Percentiles rank a stretch among this genome's conserved stretches.
phyloP scores from a whole-genome alignment of 78 protist genomes.

The Bigelowiella natans region DNA sequence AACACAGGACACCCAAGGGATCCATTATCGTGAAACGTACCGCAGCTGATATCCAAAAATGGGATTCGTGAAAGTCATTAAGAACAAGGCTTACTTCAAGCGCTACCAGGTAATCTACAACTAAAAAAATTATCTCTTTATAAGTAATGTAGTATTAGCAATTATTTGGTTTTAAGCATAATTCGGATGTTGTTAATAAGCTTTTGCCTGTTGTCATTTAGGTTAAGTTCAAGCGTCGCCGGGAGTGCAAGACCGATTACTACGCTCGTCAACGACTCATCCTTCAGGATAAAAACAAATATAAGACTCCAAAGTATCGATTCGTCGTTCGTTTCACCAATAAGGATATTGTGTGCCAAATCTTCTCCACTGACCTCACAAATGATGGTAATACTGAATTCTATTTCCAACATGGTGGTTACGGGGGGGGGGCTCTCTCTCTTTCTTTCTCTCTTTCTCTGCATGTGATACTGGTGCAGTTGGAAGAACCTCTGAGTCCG shows the following conservation, averaged over 20 bases:
- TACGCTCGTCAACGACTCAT: conserved; percentile 77
- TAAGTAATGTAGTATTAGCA: background rate
- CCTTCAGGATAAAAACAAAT: conserved; percentile 89
- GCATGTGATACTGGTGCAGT: too few relatives aligned
- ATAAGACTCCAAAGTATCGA: conserved; percentile 87
- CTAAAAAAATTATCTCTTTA: background rate
- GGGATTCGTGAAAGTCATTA: conserved; percentile 85
- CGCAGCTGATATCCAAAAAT: too few relatives aligned
- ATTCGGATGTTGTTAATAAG: background rate
- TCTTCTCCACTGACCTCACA: conserved; percentile 70
- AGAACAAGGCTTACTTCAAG: conserved; percentile 88
- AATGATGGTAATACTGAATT: too few relatives aligned
- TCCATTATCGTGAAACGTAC: too few relatives aligned
- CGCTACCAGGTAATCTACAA: conserved; percentile 74
- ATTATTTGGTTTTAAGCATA: too few relatives aligned
- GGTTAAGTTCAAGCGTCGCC: background rate
- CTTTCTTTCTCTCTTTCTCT: too few relatives aligned
- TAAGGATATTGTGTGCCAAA: conserved; percentile 76
- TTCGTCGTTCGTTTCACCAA: conserved; percentile 85
- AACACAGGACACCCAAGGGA: too few relatives aligned
- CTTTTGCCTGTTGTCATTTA: background rate
- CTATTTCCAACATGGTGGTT: too few relatives aligned
- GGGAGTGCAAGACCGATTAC: conserved; percentile 96
- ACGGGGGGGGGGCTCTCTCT: too few relatives aligned
- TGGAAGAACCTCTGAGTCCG: too few relatives aligned